Evolutionary conservation across 805 yeast genomes (phyloP).

Genomic region (Kuraishia molischiana): DNA sequence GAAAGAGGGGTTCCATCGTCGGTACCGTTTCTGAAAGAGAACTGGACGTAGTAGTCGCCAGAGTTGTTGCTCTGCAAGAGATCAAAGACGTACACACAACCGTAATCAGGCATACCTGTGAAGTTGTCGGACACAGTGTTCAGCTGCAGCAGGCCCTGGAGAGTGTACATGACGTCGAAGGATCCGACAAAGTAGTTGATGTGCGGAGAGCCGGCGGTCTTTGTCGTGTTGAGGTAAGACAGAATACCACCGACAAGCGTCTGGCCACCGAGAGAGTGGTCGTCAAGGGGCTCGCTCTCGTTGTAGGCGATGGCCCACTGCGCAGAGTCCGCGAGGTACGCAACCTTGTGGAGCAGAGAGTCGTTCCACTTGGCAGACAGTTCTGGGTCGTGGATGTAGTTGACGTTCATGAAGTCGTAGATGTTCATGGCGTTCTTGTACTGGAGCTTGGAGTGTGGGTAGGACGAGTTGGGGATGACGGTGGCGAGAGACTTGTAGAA

Average conservation of each 20-base stretch:
- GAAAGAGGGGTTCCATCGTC: constrained; percentile 20
- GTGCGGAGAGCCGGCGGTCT: constrained; percentile 28
- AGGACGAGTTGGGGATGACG: constrained; percentile 16
- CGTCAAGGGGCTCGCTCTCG: constrained; percentile 14
- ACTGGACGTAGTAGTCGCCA: constrained; percentile 26
- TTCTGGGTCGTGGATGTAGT: constrained; percentile 29
- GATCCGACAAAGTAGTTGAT: constrained; percentile 35
- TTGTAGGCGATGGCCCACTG: constrained; percentile 27
- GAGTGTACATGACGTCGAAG: constrained; percentile 31
- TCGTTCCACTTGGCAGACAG: constrained; percentile 22
- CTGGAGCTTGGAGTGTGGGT: constrained; percentile 16
- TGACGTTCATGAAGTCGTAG: constrained; percentile 29
- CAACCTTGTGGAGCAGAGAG: constrained; percentile 20
- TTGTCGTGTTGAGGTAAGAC: constrained; percentile 25
- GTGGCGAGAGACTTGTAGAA: constrained; percentile 27
- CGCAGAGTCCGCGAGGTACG: constrained; percentile 26
- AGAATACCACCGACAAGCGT: constrained; percentile 26
- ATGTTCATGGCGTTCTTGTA: constrained; percentile 29
- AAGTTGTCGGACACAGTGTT: constrained; percentile 24
- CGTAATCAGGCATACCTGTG: constrained; percentile 38
- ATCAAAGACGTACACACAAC: constrained; percentile 35
- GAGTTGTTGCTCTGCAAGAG: constrained; percentile 17
- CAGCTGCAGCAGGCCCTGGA: constrained; percentile 25
- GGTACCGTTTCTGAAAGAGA: constrained; percentile 38
- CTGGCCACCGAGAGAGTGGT: constrained; percentile 31